Base-by-base conservation (phyloP, 805 yeast species). In the Zygosaccharomyces bailii region DNA sequence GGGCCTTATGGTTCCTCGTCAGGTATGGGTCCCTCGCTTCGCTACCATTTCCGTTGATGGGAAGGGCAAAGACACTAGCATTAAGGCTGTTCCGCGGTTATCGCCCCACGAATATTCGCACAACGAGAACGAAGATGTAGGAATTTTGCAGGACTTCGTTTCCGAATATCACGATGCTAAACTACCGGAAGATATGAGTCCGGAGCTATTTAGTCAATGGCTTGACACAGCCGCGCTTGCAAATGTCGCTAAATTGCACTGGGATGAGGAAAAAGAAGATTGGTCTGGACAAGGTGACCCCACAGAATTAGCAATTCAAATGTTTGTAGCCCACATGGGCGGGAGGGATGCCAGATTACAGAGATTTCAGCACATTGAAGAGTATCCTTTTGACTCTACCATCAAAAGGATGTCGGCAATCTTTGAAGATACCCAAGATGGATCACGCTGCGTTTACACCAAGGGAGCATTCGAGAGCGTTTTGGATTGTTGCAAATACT, bases 401-500 rank as follows among this genome's bases (percentile, higher is more conserved):
- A 77, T 93, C 59, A 93, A 93, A 65, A 89, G 81, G 69, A 88
- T 88, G 96, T 91, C 96, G 11, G 84, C 89, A 18, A 49, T 63
- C 5, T 74, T 78, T 20, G 79, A 79, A 53, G 57, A 71, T 34
- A 88, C 86, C 16, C 80, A 79, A 48, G 68, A 76, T 42, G 58
- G 72, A 33, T 75, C 77, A 52, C 53, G 75, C 16, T 78, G 74
- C 51, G 77, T 87, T 1, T 83, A 75, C 61, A 86, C 82, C 30
- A 93, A 93, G 64, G 99, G 99, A 57, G 99, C 97, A 1, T 75
- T 80, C 36, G 98, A 93, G 67, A 78, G 77, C 48, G 73, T 93
- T 5, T 60, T 88, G 40, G 71, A 68, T 1, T 69, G 79, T 61
- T 85, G 90, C 49, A 73, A 78, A 10, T 72, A 69, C 43, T 86